Conservation (phyloP, 108 stramenopile species). For the Pseudonitzschia delicatissima region DNA sequence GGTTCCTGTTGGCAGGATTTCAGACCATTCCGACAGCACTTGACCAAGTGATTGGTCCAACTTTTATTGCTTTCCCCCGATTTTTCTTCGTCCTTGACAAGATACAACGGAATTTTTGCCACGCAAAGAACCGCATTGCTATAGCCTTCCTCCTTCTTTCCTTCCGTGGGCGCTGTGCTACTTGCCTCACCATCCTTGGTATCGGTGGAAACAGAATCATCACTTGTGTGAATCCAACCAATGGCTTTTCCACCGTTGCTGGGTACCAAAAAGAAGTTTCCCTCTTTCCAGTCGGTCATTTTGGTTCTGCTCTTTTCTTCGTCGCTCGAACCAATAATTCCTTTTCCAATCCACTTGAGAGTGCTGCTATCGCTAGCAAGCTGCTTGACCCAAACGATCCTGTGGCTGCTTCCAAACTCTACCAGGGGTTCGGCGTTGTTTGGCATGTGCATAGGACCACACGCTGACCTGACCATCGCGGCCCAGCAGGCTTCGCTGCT, state of each 20-base stretch:
- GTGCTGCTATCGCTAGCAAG: neutral
- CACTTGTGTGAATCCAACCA: slow-evolving; percentile 53
- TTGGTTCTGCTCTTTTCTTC: slow-evolving; percentile 49
- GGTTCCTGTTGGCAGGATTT: neutral
- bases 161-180: neutral
- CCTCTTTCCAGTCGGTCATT: slow-evolving; percentile 51
- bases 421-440: slow-evolving; percentile 42
- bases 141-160: neutral
- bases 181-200: neutral
- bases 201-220: neutral
- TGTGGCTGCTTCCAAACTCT: slow-evolving; percentile 59
- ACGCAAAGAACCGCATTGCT: slow-evolving; percentile 16
- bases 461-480: slow-evolving; percentile 12
- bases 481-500: slow-evolving; percentile 48
- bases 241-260: slow-evolving; percentile 57
- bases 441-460: slow-evolving; percentile 39
- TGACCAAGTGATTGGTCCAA: slow-evolving; percentile 9
- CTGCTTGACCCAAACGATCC: slow-evolving; percentile 47
- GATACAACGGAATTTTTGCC: slow-evolving; percentile 23
- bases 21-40: slow-evolving; percentile 11
- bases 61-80: neutral
- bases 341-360: slow-evolving; percentile 58
- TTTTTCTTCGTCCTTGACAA: slow-evolving; percentile 9
- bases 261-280: slow-evolving; percentile 43
- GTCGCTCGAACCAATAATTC: slow-evolving; percentile 62